Evolutionary conservation across 2,329 filamentous ascomycete species (phyloP).

Genomic region (Penicillium brevicompactum): DNA sequence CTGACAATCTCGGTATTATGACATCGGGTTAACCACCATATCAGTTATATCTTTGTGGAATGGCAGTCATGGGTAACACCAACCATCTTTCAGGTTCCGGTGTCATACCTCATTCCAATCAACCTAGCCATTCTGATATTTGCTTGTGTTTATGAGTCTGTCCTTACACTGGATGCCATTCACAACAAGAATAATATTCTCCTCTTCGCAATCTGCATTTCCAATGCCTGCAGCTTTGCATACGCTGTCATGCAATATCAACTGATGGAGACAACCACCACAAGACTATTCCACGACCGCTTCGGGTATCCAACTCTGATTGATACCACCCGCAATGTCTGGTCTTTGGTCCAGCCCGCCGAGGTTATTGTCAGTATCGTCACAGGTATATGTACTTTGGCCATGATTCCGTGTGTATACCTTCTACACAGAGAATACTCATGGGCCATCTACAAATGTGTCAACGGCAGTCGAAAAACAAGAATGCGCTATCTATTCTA

Average conservation of each 20-base stretch:
- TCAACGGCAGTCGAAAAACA: background rate
- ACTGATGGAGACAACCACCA: background rate
- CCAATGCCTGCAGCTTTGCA: background rate
- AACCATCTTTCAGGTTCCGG: background rate
- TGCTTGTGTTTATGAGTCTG: background rate
- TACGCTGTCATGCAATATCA: background rate
- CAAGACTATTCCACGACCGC: background rate
- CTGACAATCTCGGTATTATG: too few relatives aligned
- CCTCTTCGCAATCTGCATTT: background rate
- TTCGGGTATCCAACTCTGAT: background rate
- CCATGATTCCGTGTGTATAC: background rate
- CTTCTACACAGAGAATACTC: background rate
- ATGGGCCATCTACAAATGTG: background rate
- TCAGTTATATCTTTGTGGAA: background rate
- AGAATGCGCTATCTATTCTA: background rate
- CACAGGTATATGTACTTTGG: background rate
- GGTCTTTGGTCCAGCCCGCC: background rate
- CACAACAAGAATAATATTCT: background rate
- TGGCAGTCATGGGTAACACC: background rate
- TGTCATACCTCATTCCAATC: background rate
- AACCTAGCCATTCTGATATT: background rate
- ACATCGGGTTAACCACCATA: background rate
- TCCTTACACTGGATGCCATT: background rate
- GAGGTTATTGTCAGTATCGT: background rate
- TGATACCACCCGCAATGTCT: background rate